Evolutionary conservation across 164 flowering plant genomes (phyloP), one percentile per base, ranked within the genome.

Genomic region (Piper betle): DNA sequence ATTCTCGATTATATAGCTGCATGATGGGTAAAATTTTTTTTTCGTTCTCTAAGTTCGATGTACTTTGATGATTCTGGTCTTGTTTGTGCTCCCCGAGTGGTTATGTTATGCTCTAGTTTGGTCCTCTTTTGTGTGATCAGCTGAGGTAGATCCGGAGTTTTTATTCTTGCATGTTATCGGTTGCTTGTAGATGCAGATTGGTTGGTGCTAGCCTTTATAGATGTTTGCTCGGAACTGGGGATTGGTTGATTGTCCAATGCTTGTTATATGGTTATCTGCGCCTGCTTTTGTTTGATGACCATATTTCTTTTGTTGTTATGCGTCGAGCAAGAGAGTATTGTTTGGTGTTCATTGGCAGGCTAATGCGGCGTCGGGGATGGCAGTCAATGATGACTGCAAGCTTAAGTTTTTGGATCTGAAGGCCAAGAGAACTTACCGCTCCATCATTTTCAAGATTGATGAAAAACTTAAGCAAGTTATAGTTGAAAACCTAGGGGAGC

Each of bases 401-500:
- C 71, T 72, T 5, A 75, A 64, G 64, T 75, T 75, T 57, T 17
- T 72, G 73, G 78, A 75, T 57, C 48, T 75, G 68, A 75, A 75
- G 60, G 66, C 72, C 13, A 73, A 76, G 59, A 66, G 73, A 69
- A 72, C 75, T 5, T 70, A 70, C 60, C 75, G 75, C 40, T 71
- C 60, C 66, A 66, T 73, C 19, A 61, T 73, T 2, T 76, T 16
- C 61, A 76, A 73, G 64, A 72, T 75, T 12, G 78, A 75, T 55
- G 78, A 75, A 63, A 67, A 72, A 65, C 64, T 60, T 16, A 73
- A 69, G 67, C 73, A 75, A 63, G 74, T 77, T 39, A 52, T 77
- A 56, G 75, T 77, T 18, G 80, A 77, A 55, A 77, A 77, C 59
- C 53, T 72, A 50, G 81, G 78, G 8, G 81, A 72, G 61, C 76